Evolutionary conservation across 169 alveolate genomes (phyloP).

Genomic region (Plasmodium inui): DNA sequence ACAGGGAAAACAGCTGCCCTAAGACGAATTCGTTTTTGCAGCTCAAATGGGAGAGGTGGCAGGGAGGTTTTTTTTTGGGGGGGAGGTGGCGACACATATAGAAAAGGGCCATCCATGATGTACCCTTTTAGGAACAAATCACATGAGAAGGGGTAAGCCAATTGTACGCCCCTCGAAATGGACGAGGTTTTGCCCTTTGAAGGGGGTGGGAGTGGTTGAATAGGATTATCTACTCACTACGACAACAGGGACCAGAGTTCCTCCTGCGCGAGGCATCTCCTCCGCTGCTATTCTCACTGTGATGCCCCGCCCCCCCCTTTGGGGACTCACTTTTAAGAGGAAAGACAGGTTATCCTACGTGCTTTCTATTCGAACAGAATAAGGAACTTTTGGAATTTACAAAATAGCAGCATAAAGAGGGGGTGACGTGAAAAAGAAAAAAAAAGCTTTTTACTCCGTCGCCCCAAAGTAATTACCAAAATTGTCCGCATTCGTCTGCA

Average conservation of each 20-base stretch:
- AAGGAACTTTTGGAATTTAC: not conserved
- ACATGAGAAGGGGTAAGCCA: not conserved
- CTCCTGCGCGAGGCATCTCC: not conserved
- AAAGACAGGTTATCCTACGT: not conserved
- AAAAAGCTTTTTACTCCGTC: not conserved
- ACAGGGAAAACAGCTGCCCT: not conserved
- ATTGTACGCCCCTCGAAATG: not conserved
- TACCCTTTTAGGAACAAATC: not conserved
- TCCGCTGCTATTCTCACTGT: not conserved
- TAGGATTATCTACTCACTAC: not conserved
- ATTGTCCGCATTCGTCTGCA: not conserved
- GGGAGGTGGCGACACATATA: not conserved
- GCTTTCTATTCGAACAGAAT: not conserved
- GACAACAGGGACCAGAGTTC: not conserved
- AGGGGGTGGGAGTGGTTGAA: not conserved
- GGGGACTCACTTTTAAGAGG: not conserved
- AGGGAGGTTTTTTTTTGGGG: not conserved
- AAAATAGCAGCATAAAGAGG: not conserved
- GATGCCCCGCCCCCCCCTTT: not conserved
- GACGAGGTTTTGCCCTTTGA: not conserved
- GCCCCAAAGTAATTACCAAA: not conserved
- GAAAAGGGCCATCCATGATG: not conserved
- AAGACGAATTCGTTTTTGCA: not conserved
- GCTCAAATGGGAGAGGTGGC: not conserved
- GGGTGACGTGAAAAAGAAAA: not conserved